phyloP scores from a whole-genome alignment of 2,329 filamentous ascomycete genomes.

The Metarhizium album region DNA sequence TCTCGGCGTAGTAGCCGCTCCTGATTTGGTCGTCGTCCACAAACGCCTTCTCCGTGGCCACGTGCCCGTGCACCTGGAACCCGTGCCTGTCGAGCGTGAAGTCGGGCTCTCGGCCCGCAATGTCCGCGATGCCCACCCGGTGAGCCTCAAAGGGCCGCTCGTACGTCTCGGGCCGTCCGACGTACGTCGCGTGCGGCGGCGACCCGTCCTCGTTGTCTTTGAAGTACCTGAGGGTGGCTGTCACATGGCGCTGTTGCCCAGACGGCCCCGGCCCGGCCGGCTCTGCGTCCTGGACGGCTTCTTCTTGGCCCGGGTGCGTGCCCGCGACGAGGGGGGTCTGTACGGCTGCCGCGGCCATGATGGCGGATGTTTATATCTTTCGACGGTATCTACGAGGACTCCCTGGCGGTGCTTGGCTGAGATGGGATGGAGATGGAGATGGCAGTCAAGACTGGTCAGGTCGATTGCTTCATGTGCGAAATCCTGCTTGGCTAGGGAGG shows the following conservation, averaged over 20 bases:
- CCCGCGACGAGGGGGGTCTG: constrained; percentile 8
- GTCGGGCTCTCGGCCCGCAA: constrained; percentile 23
- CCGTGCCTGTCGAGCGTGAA: constrained; percentile 28
- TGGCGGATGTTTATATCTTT: no score
- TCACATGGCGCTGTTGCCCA: constrained; percentile 18
- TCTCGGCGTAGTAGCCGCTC: constrained; percentile 58
- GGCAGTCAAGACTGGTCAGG: no score
- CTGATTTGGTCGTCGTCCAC: constrained; percentile 51
- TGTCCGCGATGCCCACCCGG: constrained; percentile 22
- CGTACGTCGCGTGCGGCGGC: constrained; percentile 24
- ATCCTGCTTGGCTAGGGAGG: no score
- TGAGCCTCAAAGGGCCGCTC: constrained; percentile 17
- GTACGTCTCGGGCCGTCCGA: constrained; percentile 24
- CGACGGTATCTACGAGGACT: no score
- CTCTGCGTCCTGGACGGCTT: constrained; percentile 3
- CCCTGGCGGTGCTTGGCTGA: no score
- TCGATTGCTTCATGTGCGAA: no score
- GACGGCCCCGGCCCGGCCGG: no score
- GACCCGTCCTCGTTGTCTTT: constrained; percentile 31
- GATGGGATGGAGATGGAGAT: no score
- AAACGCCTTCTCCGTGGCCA: constrained; percentile 26
- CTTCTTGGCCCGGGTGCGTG: background rate
- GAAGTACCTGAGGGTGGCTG: constrained; percentile 26
- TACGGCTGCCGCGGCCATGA: constrained; percentile 15
- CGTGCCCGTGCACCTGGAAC: constrained; percentile 23